phyloP scores from a whole-genome alignment of 1,139 yeast genomes.

The Meyerozyma sp. region DNA sequence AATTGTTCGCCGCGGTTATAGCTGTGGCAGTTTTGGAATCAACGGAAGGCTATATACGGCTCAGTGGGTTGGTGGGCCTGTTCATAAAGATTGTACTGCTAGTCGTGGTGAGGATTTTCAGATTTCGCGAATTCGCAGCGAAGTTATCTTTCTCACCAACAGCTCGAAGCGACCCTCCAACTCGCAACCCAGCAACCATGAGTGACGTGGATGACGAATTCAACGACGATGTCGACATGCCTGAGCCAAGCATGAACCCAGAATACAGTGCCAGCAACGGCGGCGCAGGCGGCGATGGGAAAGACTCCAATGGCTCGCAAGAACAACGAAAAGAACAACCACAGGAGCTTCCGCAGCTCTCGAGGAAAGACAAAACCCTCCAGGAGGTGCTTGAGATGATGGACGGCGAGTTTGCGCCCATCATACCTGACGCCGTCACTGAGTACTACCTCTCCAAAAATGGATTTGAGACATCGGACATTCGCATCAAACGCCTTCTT shows the following conservation, averaged over 20 bases:
- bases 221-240: conserved; percentile 1
- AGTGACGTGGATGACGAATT: conserved; percentile 1
- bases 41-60: background rate
- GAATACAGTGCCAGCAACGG: background rate
- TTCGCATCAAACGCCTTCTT: conserved; percentile 73
- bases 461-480: conserved; percentile 81
- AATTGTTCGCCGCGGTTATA: background rate
- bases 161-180: background rate
- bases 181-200: background rate
- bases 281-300: conserved; percentile 2
- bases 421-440: conserved; percentile 97
- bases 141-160: background rate
- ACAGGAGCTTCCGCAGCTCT: conserved; percentile 63
- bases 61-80: background rate
- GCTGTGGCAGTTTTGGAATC: background rate
- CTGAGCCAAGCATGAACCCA: background rate
- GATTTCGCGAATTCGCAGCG: background rate
- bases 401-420: conserved; percentile 89
- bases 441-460: conserved; percentile 86
- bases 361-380: conserved; percentile 81
- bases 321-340: conserved; percentile 5
- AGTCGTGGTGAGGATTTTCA: background rate
- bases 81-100: background rate
- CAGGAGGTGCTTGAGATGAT: conserved; percentile 81
- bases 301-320: background rate